Evolutionary conservation across 495 filamentous ascomycete genomes (phyloP), one percentile per base, ranked within the genome.

Genomic region (Annulohypoxylon moriforme): DNA sequence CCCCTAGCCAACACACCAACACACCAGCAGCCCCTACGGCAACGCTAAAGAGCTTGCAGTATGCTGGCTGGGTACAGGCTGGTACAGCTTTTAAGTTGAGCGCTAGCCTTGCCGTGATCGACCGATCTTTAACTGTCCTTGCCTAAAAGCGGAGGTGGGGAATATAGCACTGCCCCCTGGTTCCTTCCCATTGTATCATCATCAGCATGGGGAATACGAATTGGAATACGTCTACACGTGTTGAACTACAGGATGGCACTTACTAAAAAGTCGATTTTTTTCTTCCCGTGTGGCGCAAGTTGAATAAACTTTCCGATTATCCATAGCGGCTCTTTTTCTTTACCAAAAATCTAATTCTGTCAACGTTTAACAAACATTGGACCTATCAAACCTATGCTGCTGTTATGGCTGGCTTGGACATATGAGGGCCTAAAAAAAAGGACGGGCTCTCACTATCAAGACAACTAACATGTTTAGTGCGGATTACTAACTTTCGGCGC

Each of bases 141-240:
- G 57, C 71, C 71, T 67, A 67, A 67, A 73, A 69, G 49, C 49
- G 71, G 57, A 73, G 50, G 71, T 73, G 71, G 71, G 27, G 65
- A 68, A 62, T 55, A 44, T 53, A 64, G 66, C 70, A 73, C 64
- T 33, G 68, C 68, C 65, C 65, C 13, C 22, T 20, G 8, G 22
- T 52, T 24, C 24, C 47, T 25, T 52, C 24, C 47, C 47, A 52
- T n/a, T 52, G 47, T 14, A 50, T 60, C 70, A 50, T 69, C 70
- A 49, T 66, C 65, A 60, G n/a, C 57, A 69, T 73, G 57, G 71
- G 57, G 62, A 73, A 73, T 73, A 73, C 71, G 71, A 73, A 69
- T 73, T 66, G 60, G 61, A 47, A 62, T 73, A 20, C 71, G 27
- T 67, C 66, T 44, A 58, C 56, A 61, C 38, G 64, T 68, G 44